Percentiles rank a stretch among this genome's conserved stretches.
Conservation (phyloP, 768 basidiomycete genomes). For the Fomitopsis serialis region DNA sequence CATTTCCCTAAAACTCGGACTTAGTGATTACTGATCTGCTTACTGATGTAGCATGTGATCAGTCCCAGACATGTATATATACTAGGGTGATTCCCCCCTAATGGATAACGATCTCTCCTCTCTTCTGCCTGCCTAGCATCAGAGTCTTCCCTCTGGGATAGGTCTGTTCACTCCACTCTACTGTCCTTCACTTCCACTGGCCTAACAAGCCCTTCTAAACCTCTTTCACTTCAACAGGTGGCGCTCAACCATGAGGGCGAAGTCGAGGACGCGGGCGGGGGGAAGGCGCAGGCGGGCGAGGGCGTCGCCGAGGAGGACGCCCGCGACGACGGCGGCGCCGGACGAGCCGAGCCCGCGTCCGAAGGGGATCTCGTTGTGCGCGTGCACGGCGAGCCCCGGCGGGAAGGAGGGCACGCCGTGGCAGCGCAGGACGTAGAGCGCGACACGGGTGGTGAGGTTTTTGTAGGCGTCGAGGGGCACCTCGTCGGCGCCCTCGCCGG, state of each 20-base stretch:
- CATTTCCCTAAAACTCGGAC: no score
- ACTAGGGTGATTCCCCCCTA: no score
- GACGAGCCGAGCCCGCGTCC: constrained; percentile 97
- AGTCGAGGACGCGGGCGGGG: constrained; percentile 77
- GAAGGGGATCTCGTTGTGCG: constrained; percentile 92
- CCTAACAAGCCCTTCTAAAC: no score
- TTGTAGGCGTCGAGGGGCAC: constrained; percentile 95
- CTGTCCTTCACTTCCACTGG: no score
- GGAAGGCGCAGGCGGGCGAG: constrained; percentile 72
- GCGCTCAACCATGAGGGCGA: constrained; percentile 97
- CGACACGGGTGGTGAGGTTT: constrained; percentile 95
- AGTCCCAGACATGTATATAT: no score
- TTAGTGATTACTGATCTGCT: no score
- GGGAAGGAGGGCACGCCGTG: constrained; percentile 74
- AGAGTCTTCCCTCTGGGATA: no score
- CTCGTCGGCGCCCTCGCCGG: constrained; percentile 84
- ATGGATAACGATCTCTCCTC: no score
- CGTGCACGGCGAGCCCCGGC: constrained; percentile 66
- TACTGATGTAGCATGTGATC: no score
- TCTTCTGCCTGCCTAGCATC: no score
- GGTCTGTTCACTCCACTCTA: no score
- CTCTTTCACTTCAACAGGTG: no score
- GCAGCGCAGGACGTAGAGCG: constrained; percentile 96
- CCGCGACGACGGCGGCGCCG: constrained; percentile 97
- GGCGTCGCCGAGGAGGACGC: constrained; percentile 85